Base-by-base conservation (phyloP, 2,329 filamentous ascomycete genomes). In the Botrytis pseudocinerea region DNA sequence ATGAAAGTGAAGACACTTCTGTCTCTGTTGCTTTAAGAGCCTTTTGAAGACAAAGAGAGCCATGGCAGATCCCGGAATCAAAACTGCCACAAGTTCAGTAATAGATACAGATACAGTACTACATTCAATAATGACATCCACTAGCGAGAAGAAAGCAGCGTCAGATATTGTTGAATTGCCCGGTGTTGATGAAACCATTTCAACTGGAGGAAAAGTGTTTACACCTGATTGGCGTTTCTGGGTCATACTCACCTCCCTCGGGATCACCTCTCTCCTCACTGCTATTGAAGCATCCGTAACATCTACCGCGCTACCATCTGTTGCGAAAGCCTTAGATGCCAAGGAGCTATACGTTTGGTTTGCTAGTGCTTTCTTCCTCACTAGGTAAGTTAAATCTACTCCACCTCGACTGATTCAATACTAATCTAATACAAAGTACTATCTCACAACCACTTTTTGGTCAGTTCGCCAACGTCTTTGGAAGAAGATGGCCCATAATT, bases 321-420 rank as follows among this genome's bases (percentile, higher is more conserved):
- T 90, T 70, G 83, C 84, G 10, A 82, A 84, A 71, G 80, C 85
- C 38, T 86, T 88, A 76, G 78, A 85, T n/a, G 85, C 84, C 7
- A 79, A 82, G 1, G 73, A 75, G 22, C 69, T 72, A 51, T 94
- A 93, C 81, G 89, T 90, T 32, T 94, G 92, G 92, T 91, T 95
- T 74, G 92, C 92, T 1, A 89, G 87, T 54, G 88, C 92, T 0
- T 94, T 91, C 80, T 84, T 93, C 2, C 86, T 94, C 64, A 44
- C 61, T 61, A 51, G 48, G 25, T 51, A 51, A n/a, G 25, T 4
- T 2, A 51, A 14, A 51, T 51, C 48, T 22, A 44, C 42, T 44
- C 4, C 14, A 16, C 12, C 9, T 44, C 18, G 42, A 44, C 4
- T 44, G 14, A 44, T 44, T 44, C 16, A 4, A 16, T 14, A 44